Base-by-base conservation (phyloP, 2,329 filamentous ascomycete genomes). In the Aspergillus brasiliensis region DNA sequence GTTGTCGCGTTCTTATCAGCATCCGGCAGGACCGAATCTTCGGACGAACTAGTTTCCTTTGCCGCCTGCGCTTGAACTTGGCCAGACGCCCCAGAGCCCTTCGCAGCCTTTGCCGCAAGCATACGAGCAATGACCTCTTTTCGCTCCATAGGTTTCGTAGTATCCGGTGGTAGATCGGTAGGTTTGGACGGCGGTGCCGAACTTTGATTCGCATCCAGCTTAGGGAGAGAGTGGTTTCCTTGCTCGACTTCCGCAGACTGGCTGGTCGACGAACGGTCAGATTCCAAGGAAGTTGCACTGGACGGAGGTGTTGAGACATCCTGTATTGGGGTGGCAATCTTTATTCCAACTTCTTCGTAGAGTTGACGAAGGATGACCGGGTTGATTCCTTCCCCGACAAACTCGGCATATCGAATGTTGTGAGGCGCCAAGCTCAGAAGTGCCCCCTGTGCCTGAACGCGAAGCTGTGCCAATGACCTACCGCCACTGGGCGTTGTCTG, bases 41-140 rank as follows among this genome's bases (percentile, higher is more conserved):
- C 52, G 28, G 56, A 31, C 5, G 57, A 52, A 23, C 65, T 38
- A 7, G 51, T 11, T 42, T 64, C 58, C n/a, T 66, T 69, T 13
- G 49, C 25, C 25, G 51, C 21, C 11, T 62, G 63, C 8, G 51
- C 15, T 34, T 59, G 62, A 34, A 56, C 23, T n/a, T 67, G 57
- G 44, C 51, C 53, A 15, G 62, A 47, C 11, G 58, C 28, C 13
- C 65, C 66, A 28, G 71, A 56, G 25, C 67, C 62, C 57, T 88
- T 90, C 34, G 85, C 84, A 54, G 83, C 84, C 72, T 91, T 92
- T 1, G 86, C 87, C n/a, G 90, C 90, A 57, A 92, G 81, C 57
- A 92, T 82, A 51, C 88, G 86, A 3, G 90, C 90, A 61, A 94
- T 91, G 44, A 91, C 86, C 65, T 92, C 90, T 66, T 91, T 91